A percentile compares a stretch with the other conserved stretches of the same genome.
phyloP scores from a whole-genome alignment of 805 yeast genomes.

The Blastobotrys parvus region DNA sequence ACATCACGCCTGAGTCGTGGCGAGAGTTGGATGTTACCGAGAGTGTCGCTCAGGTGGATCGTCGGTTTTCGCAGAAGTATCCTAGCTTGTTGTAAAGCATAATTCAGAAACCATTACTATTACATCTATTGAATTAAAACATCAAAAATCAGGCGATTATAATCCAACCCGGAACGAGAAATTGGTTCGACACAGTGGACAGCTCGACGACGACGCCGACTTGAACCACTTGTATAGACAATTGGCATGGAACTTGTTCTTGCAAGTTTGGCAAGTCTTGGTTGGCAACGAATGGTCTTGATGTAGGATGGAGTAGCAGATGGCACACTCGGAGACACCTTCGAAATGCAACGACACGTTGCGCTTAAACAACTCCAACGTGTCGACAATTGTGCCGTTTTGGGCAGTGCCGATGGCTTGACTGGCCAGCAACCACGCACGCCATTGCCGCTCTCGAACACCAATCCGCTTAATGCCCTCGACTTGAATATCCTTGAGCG shows the following conservation, averaged over 20 bases:
- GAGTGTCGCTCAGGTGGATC: too few species aligned
- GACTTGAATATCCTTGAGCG: constrained; percentile 66
- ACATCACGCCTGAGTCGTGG: too few species aligned
- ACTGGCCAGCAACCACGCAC: constrained; percentile 88
- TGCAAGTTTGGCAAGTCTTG: constrained; percentile 81
- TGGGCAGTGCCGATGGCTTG: constrained; percentile 67
- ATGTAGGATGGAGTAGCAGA: constrained; percentile 87
- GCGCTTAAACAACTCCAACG: constrained; percentile 58
- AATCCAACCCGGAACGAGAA: constrained; percentile 29
- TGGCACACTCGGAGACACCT: constrained; percentile 95
- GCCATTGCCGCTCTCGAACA: constrained; percentile 87
- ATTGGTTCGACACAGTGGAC: constrained; percentile 84
- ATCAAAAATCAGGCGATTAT: constrained; percentile 1
- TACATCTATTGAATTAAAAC: not conserved
- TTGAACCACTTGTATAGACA: constrained; percentile 97
- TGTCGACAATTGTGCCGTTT: constrained; percentile 46
- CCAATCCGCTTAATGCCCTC: constrained; percentile 77
- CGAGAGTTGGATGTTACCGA: too few species aligned
- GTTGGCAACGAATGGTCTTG: constrained; percentile 87
- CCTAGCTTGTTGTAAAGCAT: too few species aligned
- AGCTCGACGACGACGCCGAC: constrained; percentile 83
- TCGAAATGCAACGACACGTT: constrained; percentile 81
- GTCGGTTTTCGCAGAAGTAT: too few species aligned
- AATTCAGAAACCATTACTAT: too few species aligned
- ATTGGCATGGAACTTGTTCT: constrained; percentile 89